Evolutionary conservation across 169 alveolate species (phyloP), one percentile per base, ranked within the genome.

Genomic region (Eimeria nieschulzi): DNA sequence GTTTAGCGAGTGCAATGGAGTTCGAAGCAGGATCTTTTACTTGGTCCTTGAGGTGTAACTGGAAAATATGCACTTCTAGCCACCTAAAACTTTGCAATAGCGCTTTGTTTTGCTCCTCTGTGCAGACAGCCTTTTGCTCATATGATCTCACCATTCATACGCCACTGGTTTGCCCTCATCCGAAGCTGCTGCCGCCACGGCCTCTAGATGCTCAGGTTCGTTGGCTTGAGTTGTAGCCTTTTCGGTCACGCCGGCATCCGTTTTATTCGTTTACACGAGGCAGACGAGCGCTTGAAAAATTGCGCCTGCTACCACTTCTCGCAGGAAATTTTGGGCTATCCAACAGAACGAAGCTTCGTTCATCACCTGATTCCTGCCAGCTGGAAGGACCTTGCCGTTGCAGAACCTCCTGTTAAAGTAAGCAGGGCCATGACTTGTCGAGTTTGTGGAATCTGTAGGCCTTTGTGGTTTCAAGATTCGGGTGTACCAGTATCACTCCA

Each of bases 161-260:
- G 21, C 93, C 93, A 9, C 75, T 76, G 9, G 93, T 88, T 55
- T 88, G 93, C 83, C 84, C 93, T 0, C 93, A 88, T 25, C 93
- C 93, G 26, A 59, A 66, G 13, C 83, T 88, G 70, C 71, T 88
- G n/a, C 93, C 93, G 15, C 93, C 93, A 13, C 46, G 90, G 66
- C 93, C 93, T 10, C 39, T 63, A 53, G 90, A 78, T 25, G 68
- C 88, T 26, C 76, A 53, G 93, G 93, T 88, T 15, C 53, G 92
- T 19, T 75, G 19, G 33, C 68, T 9, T 8, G 23, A 26, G 56
- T 7, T 9, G 1, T 10, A 13, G 56, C 46, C 70, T 10, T 7
- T 13, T 5, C 7, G 64, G 19, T 21, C 71, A 23, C 23, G 68
- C 85, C 6, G 66, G 1, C 26, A 12, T 68, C 21, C 25, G 13